These are phyloP conservation scores for Neurospora cerealis DNA, from an alignment of 495 filamentous ascomycete genomes.

Conservation along the genomic window DNA sequence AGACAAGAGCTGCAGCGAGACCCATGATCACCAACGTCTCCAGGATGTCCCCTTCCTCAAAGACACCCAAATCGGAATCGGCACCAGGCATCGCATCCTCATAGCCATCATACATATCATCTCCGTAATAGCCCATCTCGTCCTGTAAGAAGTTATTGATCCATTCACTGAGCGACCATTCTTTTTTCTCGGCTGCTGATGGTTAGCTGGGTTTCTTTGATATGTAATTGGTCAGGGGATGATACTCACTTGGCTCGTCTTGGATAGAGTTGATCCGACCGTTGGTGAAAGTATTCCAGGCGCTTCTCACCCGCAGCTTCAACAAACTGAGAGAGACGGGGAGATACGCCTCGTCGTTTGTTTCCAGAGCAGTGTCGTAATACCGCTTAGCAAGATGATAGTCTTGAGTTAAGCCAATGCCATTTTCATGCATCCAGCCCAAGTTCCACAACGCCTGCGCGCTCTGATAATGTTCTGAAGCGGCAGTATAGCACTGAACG, in stretches of 20 bases:
- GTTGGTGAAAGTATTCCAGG: slow-evolving; percentile 87
- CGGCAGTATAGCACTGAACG: slow-evolving; percentile 82
- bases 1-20: slow-evolving; percentile 61
- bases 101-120: slow-evolving; percentile 47
- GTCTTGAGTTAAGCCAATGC: slow-evolving; percentile 84
- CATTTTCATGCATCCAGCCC: slow-evolving; percentile 99
- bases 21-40: slow-evolving; percentile 80
- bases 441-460: slow-evolving; percentile 96
- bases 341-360: slow-evolving; percentile 88
- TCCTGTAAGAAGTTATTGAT: slow-evolving; percentile 72
- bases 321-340: slow-evolving; percentile 81
- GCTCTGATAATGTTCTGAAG: slow-evolving; percentile 80
- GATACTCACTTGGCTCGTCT: slow-evolving; percentile 69
- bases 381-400: slow-evolving; percentile 95
- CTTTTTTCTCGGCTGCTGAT: slow-evolving; percentile 48
- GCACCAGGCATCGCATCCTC: slow-evolving; percentile 43
- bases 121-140: slow-evolving; percentile 54
- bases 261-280: slow-evolving; percentile 84
- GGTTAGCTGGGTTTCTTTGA: slow-evolving; percentile 8
- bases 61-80: slow-evolving; percentile 14
- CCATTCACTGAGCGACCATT: slow-evolving; percentile 75
- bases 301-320: slow-evolving; percentile 74
- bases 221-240: not conserved
- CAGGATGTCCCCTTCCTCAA: slow-evolving; percentile 52
- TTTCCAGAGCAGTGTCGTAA: slow-evolving; percentile 86